phyloP scores from a whole-genome alignment of 208 protist genomes.

The Jaenimonas drosophilae region DNA sequence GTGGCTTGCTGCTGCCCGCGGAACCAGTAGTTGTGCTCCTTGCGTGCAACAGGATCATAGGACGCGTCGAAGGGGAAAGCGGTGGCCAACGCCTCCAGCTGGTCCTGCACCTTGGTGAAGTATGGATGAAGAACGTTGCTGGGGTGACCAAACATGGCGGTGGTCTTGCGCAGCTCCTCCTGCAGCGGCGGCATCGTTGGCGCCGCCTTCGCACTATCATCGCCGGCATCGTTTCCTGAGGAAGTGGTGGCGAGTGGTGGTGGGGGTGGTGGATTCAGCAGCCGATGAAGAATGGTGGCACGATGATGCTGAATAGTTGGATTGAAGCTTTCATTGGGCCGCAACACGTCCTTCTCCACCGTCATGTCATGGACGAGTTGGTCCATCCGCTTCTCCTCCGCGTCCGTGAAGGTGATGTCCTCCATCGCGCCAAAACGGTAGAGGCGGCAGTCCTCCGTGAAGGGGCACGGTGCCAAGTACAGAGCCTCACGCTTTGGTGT shows the following conservation, averaged over 20 bases:
- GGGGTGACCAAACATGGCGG: too few relatives aligned
- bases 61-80: too few relatives aligned
- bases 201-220: too few relatives aligned
- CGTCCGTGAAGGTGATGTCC: slow-evolving; percentile 14
- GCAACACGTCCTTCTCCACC: slow-evolving; percentile 34
- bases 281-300: slow-evolving; percentile 41
- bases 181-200: too few relatives aligned
- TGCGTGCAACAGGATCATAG: too few relatives aligned
- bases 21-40: slow-evolving; percentile 9
- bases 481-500: slow-evolving; percentile 26
- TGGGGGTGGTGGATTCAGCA: slow-evolving; percentile 2
- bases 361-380: slow-evolving; percentile 67
- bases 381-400: slow-evolving; percentile 56
- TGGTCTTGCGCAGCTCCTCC: too few relatives aligned
- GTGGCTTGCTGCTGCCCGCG: too few relatives aligned
- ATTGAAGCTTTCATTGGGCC: slow-evolving; percentile 76
- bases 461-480: slow-evolving; percentile 70
- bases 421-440: slow-evolving; percentile 56
- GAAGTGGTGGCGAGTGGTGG: too few relatives aligned
- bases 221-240: too few relatives aligned
- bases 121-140: too few relatives aligned
- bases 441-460: slow-evolving; percentile 68
- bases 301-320: slow-evolving; percentile 84
- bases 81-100: slow-evolving; percentile 19
- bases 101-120: slow-evolving; percentile 6